A percentile compares a stretch with the other conserved stretches of the same genome.
Evolutionary conservation across 192 early-diverging fungal species (phyloP).

Genomic region (Coemansia sp.): DNA sequence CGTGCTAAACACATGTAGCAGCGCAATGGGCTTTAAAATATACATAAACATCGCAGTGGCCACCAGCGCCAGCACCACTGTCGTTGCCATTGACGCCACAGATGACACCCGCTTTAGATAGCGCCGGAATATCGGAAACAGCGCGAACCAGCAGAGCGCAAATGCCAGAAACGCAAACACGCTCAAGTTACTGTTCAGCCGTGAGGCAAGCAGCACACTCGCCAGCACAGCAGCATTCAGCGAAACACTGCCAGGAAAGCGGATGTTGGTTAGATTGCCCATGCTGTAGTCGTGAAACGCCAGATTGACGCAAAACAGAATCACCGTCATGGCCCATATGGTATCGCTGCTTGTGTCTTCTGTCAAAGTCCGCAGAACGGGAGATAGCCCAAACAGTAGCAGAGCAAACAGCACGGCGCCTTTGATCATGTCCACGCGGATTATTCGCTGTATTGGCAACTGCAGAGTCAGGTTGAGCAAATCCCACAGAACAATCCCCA

Average conservation of each 20-base stretch:
- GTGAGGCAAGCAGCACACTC: conserved; percentile 85
- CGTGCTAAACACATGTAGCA: conserved; percentile 66
- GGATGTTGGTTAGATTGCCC: conserved; percentile 42
- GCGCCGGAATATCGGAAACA: conserved; percentile 91
- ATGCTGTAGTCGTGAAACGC: conserved; percentile 84
- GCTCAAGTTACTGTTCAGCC: conserved; percentile 75
- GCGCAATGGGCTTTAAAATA: conserved; percentile 67
- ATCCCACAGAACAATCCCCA: conserved; percentile 75
- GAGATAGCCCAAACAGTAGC: conserved; percentile 79
- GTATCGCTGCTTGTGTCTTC: conserved; percentile 85
- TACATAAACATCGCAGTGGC: conserved; percentile 64
- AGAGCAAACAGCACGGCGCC: conserved; percentile 71
- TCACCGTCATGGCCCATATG: conserved; percentile 87
- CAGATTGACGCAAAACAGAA: conserved; percentile 81
- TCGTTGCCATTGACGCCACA: conserved; percentile 56
- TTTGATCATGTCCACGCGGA: conserved; percentile 51
- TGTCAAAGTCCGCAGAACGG: conserved; percentile 89
- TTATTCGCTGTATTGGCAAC: conserved; percentile 43
- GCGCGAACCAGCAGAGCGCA: conserved; percentile 87
- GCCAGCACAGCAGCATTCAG: conserved; percentile 96
- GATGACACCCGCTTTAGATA: conserved; percentile 63
- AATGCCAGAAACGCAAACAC: conserved; percentile 86
- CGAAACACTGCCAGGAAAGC: conserved; percentile 93
- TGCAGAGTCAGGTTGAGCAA: conserved; percentile 26
- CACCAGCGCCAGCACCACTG: conserved; percentile 59